These are phyloP conservation scores for thale cress (Arabidopsis thaliana) DNA, from an alignment of 345 rosid species.

Conservation along the genomic window TAIR10.1 NC_003070.9:30342501-30343000, in stretches of 20 bases:
- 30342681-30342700: background rate
- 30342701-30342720: background rate
- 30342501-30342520: background rate
- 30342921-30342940: too few relatives aligned
- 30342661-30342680: background rate
- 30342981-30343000: constrained; percentile 51
- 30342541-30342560: constrained; percentile 17
- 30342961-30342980: constrained; percentile 36
- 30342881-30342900: too few relatives aligned
- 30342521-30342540: background rate
- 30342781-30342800: too few relatives aligned
- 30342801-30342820: too few relatives aligned
- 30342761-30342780: too few relatives aligned
- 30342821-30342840: background rate
- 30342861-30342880: background rate
- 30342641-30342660: background rate
- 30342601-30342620: background rate
- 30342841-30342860: too few relatives aligned
- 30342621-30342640: background rate
- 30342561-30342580: background rate
- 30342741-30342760: background rate
- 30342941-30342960: too few relatives aligned
- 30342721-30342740: constrained; percentile 1
- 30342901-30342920: too few relatives aligned
- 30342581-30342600: background rate